Percentiles rank a stretch among this genome's conserved stretches.
These are phyloP conservation scores for Verticillium nubilum DNA, from an alignment of 2,329 filamentous ascomycete species.

Conservation along the genomic window DNA sequence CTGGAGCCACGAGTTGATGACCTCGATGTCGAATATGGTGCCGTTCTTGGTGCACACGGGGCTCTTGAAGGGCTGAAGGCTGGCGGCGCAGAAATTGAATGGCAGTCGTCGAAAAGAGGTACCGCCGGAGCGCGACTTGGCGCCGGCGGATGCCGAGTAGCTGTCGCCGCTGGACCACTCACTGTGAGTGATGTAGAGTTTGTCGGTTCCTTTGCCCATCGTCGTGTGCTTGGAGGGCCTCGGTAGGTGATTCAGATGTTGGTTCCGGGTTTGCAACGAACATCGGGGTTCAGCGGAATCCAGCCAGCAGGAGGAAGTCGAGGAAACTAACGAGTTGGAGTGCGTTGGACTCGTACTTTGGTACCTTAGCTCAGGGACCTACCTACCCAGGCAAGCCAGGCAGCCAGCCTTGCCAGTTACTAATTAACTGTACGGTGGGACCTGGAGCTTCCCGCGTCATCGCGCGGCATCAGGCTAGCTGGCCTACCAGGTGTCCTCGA, in stretches of 20 bases:
- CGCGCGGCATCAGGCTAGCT: not conserved
- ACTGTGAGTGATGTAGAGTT: conserved; percentile 78
- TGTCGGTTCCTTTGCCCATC: conserved; percentile 45
- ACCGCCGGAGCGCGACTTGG: conserved; percentile 54
- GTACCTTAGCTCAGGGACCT: not conserved
- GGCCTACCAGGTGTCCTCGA: not conserved
- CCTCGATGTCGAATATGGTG: conserved; percentile 90
- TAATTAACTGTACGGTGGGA: not conserved
- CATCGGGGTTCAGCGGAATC: not conserved
- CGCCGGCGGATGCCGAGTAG: conserved; percentile 74
- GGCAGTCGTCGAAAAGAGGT: conserved; percentile 81
- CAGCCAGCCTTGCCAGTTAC: too few relatives aligned
- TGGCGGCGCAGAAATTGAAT: conserved; percentile 97
- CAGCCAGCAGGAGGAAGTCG: not conserved
- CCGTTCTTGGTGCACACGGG: conserved; percentile 86
- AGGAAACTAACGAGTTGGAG: too few relatives aligned
- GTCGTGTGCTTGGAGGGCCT: not conserved
- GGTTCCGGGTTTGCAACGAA: not conserved
- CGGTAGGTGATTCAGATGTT: not conserved
- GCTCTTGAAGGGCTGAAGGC: conserved; percentile 89
- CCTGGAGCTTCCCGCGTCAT: not conserved
- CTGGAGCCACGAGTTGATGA: conserved; percentile 90
- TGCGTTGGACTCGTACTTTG: too few relatives aligned
- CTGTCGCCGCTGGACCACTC: conserved; percentile 93
- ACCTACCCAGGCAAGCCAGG: too few relatives aligned